Percentiles rank a stretch among this genome's conserved stretches.
Conservation (phyloP, 1,139 yeast genomes). For the Sugiyamaella paludigena region DNA sequence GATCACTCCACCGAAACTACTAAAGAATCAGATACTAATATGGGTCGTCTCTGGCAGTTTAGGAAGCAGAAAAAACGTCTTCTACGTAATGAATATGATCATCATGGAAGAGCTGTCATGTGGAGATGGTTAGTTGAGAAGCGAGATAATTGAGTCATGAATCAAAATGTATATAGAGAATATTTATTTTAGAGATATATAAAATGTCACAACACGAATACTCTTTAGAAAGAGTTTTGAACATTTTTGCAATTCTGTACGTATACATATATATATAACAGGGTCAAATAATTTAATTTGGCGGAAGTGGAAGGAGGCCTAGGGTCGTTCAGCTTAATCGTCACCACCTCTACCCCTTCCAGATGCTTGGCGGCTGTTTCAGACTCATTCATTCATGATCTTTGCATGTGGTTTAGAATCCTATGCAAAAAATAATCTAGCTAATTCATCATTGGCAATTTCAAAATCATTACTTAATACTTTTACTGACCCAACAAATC, state of each 20-base stretch:
- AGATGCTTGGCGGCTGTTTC: no score
- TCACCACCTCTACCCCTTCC: no score
- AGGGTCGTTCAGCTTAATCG: no score
- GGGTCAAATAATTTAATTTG: no score
- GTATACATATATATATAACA: no score
- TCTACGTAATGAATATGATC: slow-evolving; percentile 5
- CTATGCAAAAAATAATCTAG: slow-evolving; percentile 20
- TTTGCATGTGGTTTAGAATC: no score
- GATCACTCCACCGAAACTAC: neutral
- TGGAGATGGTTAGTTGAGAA: slow-evolving; percentile 27
- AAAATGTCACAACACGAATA: neutral
- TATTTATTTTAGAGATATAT: slow-evolving; percentile 1
- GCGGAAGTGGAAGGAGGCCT: no score
- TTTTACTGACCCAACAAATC: slow-evolving; percentile 29
- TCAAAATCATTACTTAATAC: slow-evolving; percentile 21
- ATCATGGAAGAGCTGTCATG: slow-evolving; percentile 16
- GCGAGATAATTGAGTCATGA: neutral
- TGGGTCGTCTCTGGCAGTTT: no score
- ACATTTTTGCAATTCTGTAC: no score
- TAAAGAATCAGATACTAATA: no score
- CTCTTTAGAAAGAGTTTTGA: no score
- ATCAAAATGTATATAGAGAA: neutral
- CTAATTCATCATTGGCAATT: slow-evolving; percentile 18
- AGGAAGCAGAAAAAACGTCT: neutral
- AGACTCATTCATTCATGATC: no score